These are phyloP conservation scores for Monosporascus cannonballus DNA, from an alignment of 2,329 filamentous ascomycete species.

Conservation along the genomic window DNA sequence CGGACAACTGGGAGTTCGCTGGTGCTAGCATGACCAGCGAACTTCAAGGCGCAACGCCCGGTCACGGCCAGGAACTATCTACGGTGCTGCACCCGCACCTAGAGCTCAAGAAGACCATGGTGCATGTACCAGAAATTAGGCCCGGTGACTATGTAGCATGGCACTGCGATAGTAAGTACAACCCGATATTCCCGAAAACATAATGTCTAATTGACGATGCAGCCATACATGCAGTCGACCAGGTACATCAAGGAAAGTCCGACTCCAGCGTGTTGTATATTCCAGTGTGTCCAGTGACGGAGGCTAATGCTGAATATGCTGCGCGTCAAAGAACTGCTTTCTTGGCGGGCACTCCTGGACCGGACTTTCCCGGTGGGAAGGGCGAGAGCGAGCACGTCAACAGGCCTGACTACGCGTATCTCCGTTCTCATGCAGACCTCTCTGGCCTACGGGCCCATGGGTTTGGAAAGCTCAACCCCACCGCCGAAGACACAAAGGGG, in stretches of 20 bases:
- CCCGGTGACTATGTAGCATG: conserved; percentile 76
- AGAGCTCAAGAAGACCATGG: conserved; percentile 61
- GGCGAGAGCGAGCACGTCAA: conserved; percentile 55
- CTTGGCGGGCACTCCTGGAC: conserved; percentile 57
- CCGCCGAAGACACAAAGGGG: conserved; percentile 23
- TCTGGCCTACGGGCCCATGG: conserved; percentile 39
- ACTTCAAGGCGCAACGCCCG: conserved; percentile 64
- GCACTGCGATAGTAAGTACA: conserved; percentile 65
- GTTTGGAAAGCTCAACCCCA: conserved; percentile 30
- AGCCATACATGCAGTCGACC: conserved; percentile 78
- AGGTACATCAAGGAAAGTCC: conserved; percentile 59
- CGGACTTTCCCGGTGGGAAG: conserved; percentile 66
- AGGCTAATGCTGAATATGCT: conserved; percentile 66
- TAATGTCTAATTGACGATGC: neutral
- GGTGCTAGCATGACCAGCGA: conserved; percentile 42
- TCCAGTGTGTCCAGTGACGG: conserved; percentile 75
- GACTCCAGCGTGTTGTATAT: conserved; percentile 90
- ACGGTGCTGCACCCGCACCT: conserved; percentile 63
- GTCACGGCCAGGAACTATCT: conserved; percentile 64
- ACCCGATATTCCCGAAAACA: conserved; percentile 13
- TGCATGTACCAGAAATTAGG: conserved; percentile 60
- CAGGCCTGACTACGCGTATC: conserved; percentile 35
- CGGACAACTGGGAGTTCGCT: conserved; percentile 56
- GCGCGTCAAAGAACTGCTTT: conserved; percentile 67
- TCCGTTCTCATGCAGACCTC: conserved; percentile 25